A percentile compares a stretch with the other conserved stretches of the same genome.
Conservation (phyloP, 2,329 filamentous ascomycete genomes). For the Knufia petricola region DNA sequence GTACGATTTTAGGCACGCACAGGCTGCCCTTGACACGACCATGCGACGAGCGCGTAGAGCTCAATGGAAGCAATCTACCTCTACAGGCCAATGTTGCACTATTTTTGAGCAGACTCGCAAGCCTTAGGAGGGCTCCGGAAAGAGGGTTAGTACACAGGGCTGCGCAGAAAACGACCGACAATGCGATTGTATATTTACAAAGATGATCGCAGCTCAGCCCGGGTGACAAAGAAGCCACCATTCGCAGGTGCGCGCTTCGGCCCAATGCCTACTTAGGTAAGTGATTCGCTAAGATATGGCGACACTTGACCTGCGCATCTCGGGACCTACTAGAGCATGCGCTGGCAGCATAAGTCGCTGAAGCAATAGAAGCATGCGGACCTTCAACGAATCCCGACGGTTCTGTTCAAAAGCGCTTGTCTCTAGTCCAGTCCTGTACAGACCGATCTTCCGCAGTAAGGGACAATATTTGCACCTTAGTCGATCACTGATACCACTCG, state of each 20-base stretch:
- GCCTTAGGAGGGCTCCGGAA: too few relatives aligned
- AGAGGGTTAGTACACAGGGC: too few relatives aligned
- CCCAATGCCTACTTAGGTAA: background rate
- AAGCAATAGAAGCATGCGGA: background rate
- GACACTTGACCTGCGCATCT: background rate
- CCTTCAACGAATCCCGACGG: background rate
- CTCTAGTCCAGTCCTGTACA: background rate
- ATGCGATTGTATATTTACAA: background rate
- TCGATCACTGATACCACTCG: background rate
- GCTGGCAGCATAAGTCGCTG: background rate
- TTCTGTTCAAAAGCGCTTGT: background rate
- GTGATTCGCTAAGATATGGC: slow-evolving; percentile 1
- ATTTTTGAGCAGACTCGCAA: too few relatives aligned
- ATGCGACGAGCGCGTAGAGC: slow-evolving; percentile 34
- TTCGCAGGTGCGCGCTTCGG: background rate
- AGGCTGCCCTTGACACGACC: slow-evolving; percentile 40
- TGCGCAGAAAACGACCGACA: background rate
- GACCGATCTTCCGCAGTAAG: background rate
- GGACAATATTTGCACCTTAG: background rate
- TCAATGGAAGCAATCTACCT: slow-evolving; percentile 41
- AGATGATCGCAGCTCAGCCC: background rate
- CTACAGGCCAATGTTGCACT: slow-evolving; percentile 46
- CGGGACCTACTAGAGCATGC: background rate
- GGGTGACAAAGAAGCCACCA: background rate
- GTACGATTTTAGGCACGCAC: slow-evolving; percentile 54